These are phyloP conservation scores for Parmelia sp. DNA, from an alignment of 495 filamentous ascomycete species.

Conservation along the genomic window DNA sequence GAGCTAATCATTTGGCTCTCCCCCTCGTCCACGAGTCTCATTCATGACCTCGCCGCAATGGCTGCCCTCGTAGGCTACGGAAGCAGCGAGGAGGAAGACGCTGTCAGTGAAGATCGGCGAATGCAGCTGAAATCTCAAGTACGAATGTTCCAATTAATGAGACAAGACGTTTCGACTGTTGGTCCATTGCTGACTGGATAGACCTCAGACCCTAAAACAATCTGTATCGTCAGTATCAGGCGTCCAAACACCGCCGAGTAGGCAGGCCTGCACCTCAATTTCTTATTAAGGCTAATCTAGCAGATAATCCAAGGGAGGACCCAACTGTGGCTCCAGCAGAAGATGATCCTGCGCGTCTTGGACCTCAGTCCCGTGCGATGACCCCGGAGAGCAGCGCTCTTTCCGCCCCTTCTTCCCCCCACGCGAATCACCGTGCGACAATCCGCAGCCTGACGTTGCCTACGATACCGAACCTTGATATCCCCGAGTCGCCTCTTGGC, in stretches of 20 bases:
- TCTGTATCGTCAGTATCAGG: not conserved
- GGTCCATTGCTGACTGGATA: conserved; percentile 18
- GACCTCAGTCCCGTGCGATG: conserved; percentile 32
- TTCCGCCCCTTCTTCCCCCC: conserved; percentile 56
- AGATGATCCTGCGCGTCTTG: conserved; percentile 14
- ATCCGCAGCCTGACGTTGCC: conserved; percentile 82
- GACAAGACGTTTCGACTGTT: not conserved
- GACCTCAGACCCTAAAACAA: conserved; percentile 13
- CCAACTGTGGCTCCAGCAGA: conserved; percentile 3
- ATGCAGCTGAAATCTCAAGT: conserved; percentile 16
- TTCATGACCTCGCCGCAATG: conserved; percentile 39
- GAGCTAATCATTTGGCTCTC: not conserved
- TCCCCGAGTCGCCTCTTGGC: conserved; percentile 78
- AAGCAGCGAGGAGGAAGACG: conserved; percentile 72
- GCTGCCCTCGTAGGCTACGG: conserved; percentile 63
- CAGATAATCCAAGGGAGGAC: conserved; percentile 16
- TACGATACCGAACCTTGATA: conserved; percentile 67
- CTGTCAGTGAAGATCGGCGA: conserved; percentile 20
- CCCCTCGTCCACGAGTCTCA: not conserved
- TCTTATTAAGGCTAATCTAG: not conserved
- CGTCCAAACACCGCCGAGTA: not conserved
- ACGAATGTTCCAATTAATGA: conserved; percentile 6
- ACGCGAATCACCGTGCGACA: conserved; percentile 56
- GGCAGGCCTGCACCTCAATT: not conserved
- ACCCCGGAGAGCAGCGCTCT: conserved; percentile 23